Percentiles rank a stretch among this genome's conserved stretches.
Conservation (phyloP, 2,329 filamentous ascomycete genomes). For the Epichloe sylvatica region DNA sequence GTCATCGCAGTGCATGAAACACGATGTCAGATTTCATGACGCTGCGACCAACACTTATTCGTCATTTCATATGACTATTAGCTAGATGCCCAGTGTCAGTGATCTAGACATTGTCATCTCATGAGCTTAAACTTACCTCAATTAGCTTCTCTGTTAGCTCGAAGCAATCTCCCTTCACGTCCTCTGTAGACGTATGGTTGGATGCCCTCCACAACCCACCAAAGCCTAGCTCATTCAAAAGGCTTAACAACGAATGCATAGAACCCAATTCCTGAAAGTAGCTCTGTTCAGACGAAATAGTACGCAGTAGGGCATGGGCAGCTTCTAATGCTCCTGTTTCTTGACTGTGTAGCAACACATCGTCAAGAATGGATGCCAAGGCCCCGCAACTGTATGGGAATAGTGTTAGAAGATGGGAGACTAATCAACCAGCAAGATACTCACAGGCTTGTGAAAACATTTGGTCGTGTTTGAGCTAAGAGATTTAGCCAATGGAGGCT, state of each 20-base stretch:
- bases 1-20: not conserved
- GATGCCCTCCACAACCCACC: slow-evolving; percentile 47
- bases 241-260: slow-evolving; percentile 33
- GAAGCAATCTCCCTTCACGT: slow-evolving; percentile 38
- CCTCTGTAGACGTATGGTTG: slow-evolving; percentile 34
- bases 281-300: slow-evolving; percentile 39
- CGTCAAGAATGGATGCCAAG: slow-evolving; percentile 44
- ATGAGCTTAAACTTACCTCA: slow-evolving; percentile 30
- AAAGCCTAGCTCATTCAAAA: slow-evolving; percentile 48
- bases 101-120: not conserved
- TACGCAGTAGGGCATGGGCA: slow-evolving; percentile 46
- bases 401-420: slow-evolving; percentile 3
- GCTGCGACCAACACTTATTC: not conserved
- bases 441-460: slow-evolving; percentile 45
- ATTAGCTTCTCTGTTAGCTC: slow-evolving; percentile 46
- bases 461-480: slow-evolving; percentile 38
- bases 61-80: slow-evolving; percentile 5
- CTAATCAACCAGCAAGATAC: slow-evolving; percentile 12
- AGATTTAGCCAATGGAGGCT: slow-evolving; percentile 46
- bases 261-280: slow-evolving; percentile 36
- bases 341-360: slow-evolving; percentile 49
- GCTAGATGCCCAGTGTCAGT: slow-evolving; percentile 3
- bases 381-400: slow-evolving; percentile 33
- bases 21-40: not conserved
- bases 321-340: slow-evolving; percentile 44